Base-by-base conservation (phyloP, 495 filamentous ascomycete species). In the Pyrenopolyporus hunteri region DNA sequence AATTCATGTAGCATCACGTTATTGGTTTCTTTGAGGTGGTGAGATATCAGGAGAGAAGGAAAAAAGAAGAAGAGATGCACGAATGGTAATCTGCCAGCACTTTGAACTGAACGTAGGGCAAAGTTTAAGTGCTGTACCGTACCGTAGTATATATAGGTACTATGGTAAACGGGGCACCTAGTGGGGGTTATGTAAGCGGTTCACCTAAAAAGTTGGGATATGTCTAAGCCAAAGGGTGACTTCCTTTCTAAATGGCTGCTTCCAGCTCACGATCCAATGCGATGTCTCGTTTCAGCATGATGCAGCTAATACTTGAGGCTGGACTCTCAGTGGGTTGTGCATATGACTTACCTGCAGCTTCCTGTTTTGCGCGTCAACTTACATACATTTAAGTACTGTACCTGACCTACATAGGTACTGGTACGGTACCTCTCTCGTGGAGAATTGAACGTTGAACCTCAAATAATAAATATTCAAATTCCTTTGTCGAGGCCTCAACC, bases 271-370 rank as follows among this genome's bases (percentile, higher is more conserved):
- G 3, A 43, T 28, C 40, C 39, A 52, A 63, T 52, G 39, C 25
- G 20, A 57, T 46, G 32, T 48, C 36, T 49, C 20, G 48, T 64
- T 58, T 58, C 60, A 53, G 53, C 54, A 29, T 47, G 26, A 64
- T 58, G 54, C 60, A 49, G 47, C 44, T 28, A 32, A 37, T 14
- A 6, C 60, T 49, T 44, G 54, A 64, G 61, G 61, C 54, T 64
- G 61, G 54, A 48, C 47, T 23, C 23, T 45, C 39, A 44, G 48
- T 54, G 42, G 57, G 44, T 61, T 48, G 36, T 63, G 59, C 59
- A 63, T 63, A 45, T 50, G 45, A 45, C 52, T 40, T 37, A 63
- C 46, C 52, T 57, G 52, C 59, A 57, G 59, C 52, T 63, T 57
- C 51, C 53, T 51, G 51, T 51, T 63, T 63, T 50, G 16, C 52